Conservation (phyloP, 225 moss, liverwort and hornwort species). For the Polytrichum commune region DNA sequence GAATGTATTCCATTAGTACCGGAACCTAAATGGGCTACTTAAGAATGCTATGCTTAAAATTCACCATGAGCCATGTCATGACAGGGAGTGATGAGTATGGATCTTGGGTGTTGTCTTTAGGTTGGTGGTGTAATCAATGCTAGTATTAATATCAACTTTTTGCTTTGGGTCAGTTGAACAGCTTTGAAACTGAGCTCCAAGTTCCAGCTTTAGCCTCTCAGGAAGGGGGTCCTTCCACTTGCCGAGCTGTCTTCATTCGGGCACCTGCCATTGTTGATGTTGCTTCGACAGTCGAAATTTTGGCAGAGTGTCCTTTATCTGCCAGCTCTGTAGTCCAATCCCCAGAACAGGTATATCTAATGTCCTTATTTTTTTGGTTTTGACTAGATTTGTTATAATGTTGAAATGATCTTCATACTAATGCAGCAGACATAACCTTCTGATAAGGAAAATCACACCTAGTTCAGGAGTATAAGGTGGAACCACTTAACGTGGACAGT, state of each 20-base stretch:
- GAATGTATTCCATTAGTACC: no score
- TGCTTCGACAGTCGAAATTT: constrained; percentile 77
- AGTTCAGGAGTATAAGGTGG: no score
- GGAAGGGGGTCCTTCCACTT: constrained; percentile 63
- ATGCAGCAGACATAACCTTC: no score
- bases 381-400: neutral
- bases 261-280: constrained; percentile 85
- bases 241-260: constrained; percentile 94
- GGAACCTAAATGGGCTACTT: no score
- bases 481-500: no score
- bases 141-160: neutral
- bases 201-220: constrained; percentile 59
- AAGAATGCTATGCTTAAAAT: neutral
- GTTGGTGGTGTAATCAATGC: neutral
- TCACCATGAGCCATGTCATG: neutral
- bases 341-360: constrained; percentile 46
- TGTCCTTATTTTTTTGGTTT: neutral
- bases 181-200: constrained; percentile 84
- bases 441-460: no score
- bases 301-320: constrained; percentile 56
- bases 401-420: neutral
- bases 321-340: constrained; percentile 19
- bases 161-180: constrained; percentile 60
- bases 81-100: no score
- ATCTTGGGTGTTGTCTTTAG: no score